Evolutionary conservation across 2,329 filamentous ascomycete genomes (phyloP), one percentile per base, ranked within the genome.

Genomic region (Fusarium sp.): DNA sequence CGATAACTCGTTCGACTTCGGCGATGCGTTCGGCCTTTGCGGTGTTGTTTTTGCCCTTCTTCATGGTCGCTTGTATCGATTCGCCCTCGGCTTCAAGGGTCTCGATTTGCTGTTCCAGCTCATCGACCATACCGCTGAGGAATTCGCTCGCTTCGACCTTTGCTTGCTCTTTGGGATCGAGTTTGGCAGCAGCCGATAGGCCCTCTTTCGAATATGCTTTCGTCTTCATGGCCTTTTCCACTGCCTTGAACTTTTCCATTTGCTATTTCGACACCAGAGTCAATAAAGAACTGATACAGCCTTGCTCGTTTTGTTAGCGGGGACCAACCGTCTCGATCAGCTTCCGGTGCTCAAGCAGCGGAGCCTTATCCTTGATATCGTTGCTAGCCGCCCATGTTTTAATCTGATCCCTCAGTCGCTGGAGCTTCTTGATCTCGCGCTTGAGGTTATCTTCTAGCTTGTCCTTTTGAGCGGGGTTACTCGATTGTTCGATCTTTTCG

Each of bases 161-260:
- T 79, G 97, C 95, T 80, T 97, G 93, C 80, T 98, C 96, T 79
- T 94, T 97, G n/a, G 96, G 96, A 82, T 99, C 96, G 70, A 98
- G 87, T 81, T 97, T 97, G 53, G 93, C 91, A 27, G 94, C 93
- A 55, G 95, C 93, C 69, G 93, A 96, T 71, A 99, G 84, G 46
- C 96, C 96, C 82, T 98, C 96, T 85, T 99, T 98, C 68, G 96
- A 98, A 83, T 97, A 99, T 66, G 96, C 96, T 82, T 99, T 99
- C 60, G 96, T 99, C 86, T 99, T 99, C 96, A 99, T 98, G 77
- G 97, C 96, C 86, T 99, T 99, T 82, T 99, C 96, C 55, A 99
- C 96, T n/a, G 94, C 95, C 85, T 99, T 99, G 88, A 99, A 99
- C 77, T 93, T 94, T 83, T 99, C 96, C 96, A 99, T 99, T 92